phyloP scores from a whole-genome alignment of 345 rosid species.

The Pistacia atlantica region DNA sequence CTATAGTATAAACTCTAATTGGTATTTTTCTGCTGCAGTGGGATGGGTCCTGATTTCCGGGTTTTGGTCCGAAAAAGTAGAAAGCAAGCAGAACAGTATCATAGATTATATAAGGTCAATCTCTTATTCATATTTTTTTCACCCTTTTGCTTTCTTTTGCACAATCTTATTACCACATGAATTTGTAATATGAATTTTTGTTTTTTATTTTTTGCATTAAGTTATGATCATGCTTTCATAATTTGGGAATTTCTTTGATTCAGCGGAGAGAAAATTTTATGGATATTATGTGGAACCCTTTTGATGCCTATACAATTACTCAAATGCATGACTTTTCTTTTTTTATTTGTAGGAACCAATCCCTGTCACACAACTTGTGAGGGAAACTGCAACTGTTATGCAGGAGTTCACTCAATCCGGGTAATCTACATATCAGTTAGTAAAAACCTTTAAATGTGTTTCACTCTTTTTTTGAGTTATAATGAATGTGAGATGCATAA shows the following conservation, averaged over 20 bases:
- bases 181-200: too few species aligned
- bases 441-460: too few species aligned
- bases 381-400: constrained; percentile 99
- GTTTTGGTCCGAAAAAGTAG: constrained; percentile 92
- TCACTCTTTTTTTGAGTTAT: too few species aligned
- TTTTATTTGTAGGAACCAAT: constrained; percentile 68
- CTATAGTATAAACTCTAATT: neutral
- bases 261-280: too few species aligned
- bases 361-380: constrained; percentile 95
- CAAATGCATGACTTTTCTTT: neutral
- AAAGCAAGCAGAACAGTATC: constrained; percentile 93
- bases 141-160: neutral
- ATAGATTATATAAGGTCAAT: constrained; percentile 69
- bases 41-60: constrained; percentile 96
- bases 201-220: too few species aligned
- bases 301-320: neutral
- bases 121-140: neutral
- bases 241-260: too few species aligned
- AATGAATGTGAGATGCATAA: too few species aligned
- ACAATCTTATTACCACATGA: too few species aligned
- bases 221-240: too few species aligned
- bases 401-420: constrained; percentile 98
- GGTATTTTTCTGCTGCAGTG: constrained; percentile 49
- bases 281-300: too few species aligned
- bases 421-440: constrained; percentile 32